Percentiles rank a stretch among this genome's conserved stretches.
Conservation (phyloP, 2,329 filamentous ascomycete species). For the Aspergillus ochraceus region DNA sequence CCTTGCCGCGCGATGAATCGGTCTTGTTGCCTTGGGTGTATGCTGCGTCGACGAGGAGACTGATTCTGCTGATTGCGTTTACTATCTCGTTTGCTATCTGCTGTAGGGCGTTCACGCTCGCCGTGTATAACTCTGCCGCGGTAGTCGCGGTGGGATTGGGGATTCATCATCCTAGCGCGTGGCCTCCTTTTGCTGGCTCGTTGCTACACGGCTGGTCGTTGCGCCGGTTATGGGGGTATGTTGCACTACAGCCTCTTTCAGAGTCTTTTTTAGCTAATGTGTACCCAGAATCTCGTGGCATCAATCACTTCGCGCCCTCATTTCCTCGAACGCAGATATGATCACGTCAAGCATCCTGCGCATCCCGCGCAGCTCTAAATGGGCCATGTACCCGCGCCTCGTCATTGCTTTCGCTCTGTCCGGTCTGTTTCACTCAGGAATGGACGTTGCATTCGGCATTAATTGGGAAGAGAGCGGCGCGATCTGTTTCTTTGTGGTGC, state of each 20-base stretch:
- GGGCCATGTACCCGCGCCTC: slow-evolving; percentile 10
- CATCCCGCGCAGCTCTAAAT: neutral
- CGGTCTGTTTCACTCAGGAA: slow-evolving; percentile 15
- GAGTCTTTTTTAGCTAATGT: neutral
- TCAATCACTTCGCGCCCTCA: slow-evolving; percentile 17
- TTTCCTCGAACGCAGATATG: slow-evolving; percentile 17
- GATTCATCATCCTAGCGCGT: slow-evolving; percentile 10
- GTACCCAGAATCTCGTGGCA: slow-evolving; percentile 18
- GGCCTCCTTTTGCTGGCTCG: slow-evolving; percentile 18
- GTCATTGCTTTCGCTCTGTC: slow-evolving; percentile 17
- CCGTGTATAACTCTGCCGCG: slow-evolving; percentile 9
- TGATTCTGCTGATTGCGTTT: slow-evolving; percentile 8
- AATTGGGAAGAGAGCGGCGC: slow-evolving; percentile 9
- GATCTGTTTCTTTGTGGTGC: slow-evolving; percentile 20
- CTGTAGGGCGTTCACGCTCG: slow-evolving; percentile 13
- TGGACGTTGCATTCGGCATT: slow-evolving; percentile 21
- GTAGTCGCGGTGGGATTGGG: slow-evolving; percentile 8
- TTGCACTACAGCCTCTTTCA: neutral
- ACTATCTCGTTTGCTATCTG: slow-evolving; percentile 19
- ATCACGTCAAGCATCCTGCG: slow-evolving; percentile 7
- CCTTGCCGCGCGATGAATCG: slow-evolving; percentile 1
- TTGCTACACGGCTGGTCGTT: slow-evolving; percentile 13
- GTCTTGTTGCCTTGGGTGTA: slow-evolving; percentile 8
- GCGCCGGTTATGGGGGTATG: slow-evolving; percentile 21
- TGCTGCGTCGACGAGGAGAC: neutral